Conservation (phyloP, 2,329 filamentous ascomycete genomes). For the Nothopassalora personata region DNA sequence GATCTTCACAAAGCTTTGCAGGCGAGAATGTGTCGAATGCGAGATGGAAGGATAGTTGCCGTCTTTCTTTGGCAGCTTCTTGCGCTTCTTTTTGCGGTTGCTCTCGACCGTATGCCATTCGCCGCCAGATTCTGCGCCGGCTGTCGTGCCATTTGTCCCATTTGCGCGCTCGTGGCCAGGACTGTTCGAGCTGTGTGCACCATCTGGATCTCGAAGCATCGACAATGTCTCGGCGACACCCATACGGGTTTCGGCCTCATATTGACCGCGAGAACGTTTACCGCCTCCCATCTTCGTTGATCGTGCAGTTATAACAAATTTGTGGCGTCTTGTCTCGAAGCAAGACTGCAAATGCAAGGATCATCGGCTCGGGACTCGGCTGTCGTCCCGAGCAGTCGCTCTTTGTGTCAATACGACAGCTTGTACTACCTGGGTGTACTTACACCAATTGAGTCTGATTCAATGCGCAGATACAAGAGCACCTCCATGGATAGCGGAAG, state of each 20-base stretch:
- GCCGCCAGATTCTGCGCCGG: constrained; percentile 10
- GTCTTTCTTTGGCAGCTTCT: constrained; percentile 23
- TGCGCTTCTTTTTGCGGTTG: constrained; percentile 21
- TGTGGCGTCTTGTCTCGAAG: not conserved
- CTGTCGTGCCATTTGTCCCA: not conserved
- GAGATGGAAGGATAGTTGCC: constrained; percentile 51
- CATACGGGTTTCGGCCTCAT: constrained; percentile 20
- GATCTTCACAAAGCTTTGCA: constrained; percentile 53
- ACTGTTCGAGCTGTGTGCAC: not conserved
- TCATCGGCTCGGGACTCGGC: not conserved
- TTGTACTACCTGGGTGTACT: too few relatives aligned
- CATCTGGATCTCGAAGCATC: constrained; percentile 15
- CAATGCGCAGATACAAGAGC: too few relatives aligned
- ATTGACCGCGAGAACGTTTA: constrained; percentile 28
- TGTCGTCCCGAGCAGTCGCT: not conserved
- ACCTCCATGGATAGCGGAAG: too few relatives aligned
- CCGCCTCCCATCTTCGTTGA: constrained; percentile 19
- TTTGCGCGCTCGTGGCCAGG: not conserved
- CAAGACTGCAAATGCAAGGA: not conserved
- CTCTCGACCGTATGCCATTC: constrained; percentile 28
- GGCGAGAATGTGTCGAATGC: constrained; percentile 49
- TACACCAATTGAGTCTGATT: too few relatives aligned
- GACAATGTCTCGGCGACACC: constrained; percentile 27
- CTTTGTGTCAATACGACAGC: not conserved
- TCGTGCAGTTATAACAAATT: not conserved